Evolutionary conservation across 768 basidiomycete genomes (phyloP).

Genomic region (Boletus bicolor): DNA sequence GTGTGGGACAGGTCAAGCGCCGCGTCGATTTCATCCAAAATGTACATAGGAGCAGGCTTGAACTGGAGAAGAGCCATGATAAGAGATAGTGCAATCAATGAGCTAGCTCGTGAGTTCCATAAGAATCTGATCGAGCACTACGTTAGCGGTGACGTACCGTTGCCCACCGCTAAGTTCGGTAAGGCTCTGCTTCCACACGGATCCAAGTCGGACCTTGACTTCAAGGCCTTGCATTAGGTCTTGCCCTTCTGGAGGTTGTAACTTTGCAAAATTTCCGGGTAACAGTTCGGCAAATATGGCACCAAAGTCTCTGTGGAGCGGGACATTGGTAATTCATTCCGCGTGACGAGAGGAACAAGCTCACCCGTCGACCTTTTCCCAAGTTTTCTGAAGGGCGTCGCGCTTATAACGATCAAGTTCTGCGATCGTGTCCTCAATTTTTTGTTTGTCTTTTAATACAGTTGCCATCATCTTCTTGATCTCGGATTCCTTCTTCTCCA

Average conservation of each 20-base stretch:
- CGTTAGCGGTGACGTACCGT: slow-evolving; percentile 50
- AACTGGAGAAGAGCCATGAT: slow-evolving; percentile 99
- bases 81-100: slow-evolving; percentile 93
- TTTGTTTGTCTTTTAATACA: slow-evolving; percentile 88
- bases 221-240: slow-evolving; percentile 95
- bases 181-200: slow-evolving; percentile 96
- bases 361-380: slow-evolving; percentile 92
- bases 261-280: slow-evolving; percentile 94
- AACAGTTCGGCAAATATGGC: slow-evolving; percentile 93
- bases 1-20: slow-evolving; percentile 95
- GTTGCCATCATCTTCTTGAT: slow-evolving; percentile 85
- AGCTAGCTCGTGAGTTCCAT: slow-evolving; percentile 47
- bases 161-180: slow-evolving; percentile 98
- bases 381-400: slow-evolving; percentile 90
- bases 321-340: neutral
- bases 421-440: slow-evolving; percentile 91
- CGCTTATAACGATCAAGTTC: slow-evolving; percentile 93
- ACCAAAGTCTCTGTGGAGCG: slow-evolving; percentile 77
- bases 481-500: slow-evolving; percentile 89
- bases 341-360: slow-evolving; percentile 20
- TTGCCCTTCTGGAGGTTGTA: slow-evolving; percentile 90
- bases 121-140: neutral
- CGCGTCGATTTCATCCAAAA: slow-evolving; percentile 98
- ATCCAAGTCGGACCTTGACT: slow-evolving; percentile 93
- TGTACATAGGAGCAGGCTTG: slow-evolving; percentile 99